Percentiles rank a stretch among this genome's conserved stretches.
Evolutionary conservation across 2,329 filamentous ascomycete species (phyloP).

Genomic region (Trichoderma polysporum): DNA sequence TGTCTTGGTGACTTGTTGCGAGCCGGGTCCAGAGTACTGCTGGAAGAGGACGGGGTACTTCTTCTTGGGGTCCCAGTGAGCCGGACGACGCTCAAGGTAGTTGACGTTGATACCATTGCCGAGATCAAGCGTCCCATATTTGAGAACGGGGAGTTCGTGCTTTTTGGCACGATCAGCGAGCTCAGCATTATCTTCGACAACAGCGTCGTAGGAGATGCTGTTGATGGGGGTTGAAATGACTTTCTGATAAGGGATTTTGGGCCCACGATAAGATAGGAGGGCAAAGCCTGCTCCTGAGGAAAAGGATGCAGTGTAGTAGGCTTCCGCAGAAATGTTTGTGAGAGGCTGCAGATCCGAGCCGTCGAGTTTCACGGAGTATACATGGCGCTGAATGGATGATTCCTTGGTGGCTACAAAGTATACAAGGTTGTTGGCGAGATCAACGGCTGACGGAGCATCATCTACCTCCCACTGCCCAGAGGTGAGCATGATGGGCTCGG

Average conservation of each 20-base stretch:
- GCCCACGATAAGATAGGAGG: constrained; percentile 80
- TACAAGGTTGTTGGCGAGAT: constrained; percentile 80
- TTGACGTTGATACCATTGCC: constrained; percentile 68
- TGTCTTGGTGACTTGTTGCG: constrained; percentile 77
- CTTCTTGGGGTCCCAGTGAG: constrained; percentile 80
- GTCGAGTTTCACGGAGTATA: constrained; percentile 86
- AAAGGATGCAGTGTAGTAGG: constrained; percentile 81
- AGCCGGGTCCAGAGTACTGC: constrained; percentile 93
- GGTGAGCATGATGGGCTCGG: constrained; percentile 81
- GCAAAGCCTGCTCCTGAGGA: constrained; percentile 79
- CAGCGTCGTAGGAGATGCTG: constrained; percentile 60
- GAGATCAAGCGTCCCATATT: constrained; percentile 82
- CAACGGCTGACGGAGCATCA: constrained; percentile 77
- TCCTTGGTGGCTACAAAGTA: constrained; percentile 90
- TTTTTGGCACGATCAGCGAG: constrained; percentile 69
- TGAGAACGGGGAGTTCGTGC: constrained; percentile 78
- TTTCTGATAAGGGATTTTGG: constrained; percentile 85
- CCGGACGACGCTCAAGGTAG: constrained; percentile 81
- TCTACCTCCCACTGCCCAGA: constrained; percentile 92
- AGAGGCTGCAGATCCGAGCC: constrained; percentile 71
- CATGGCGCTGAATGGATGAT: constrained; percentile 82
- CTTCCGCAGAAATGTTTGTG: constrained; percentile 70
- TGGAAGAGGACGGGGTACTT: constrained; percentile 94
- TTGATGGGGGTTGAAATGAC: constrained; percentile 80
- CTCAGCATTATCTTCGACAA: constrained; percentile 74